Percentiles rank a stretch among this genome's conserved stretches.
Conservation (phyloP, 2,329 filamentous ascomycete species). For the Alternaria alternata region DNA sequence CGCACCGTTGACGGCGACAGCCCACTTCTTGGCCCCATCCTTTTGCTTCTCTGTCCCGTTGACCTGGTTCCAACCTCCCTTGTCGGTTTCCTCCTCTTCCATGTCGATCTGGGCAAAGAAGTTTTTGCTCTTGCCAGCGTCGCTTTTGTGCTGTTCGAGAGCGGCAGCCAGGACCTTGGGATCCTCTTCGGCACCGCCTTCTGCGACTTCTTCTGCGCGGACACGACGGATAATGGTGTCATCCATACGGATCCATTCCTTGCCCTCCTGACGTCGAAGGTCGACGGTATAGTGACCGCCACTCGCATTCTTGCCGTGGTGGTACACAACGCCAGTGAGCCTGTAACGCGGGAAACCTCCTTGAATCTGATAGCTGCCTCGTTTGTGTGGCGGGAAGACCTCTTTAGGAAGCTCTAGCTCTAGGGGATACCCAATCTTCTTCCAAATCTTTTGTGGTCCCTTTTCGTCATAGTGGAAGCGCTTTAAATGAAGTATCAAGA, state of each 20-base stretch:
- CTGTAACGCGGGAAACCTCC: constrained; percentile 82
- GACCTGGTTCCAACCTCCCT: constrained; percentile 85
- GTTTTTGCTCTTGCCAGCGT: constrained; percentile 66
- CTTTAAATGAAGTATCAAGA: constrained; percentile 94
- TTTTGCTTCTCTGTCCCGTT: constrained; percentile 66
- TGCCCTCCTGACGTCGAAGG: constrained; percentile 90
- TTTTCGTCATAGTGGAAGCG: constrained; percentile 94
- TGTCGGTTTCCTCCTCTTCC: constrained; percentile 71
- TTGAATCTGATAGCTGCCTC: constrained; percentile 69
- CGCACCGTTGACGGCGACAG: constrained; percentile 68
- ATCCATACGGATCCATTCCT: constrained; percentile 94
- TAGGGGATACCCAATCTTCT: constrained; percentile 93
- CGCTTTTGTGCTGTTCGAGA: constrained; percentile 72
- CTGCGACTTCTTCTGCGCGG: constrained; percentile 85
- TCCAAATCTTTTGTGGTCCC: constrained; percentile 97
- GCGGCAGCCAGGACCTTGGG: constrained; percentile 71
- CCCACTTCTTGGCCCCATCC: constrained; percentile 72
- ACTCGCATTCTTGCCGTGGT: constrained; percentile 95
- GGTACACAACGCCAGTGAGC: constrained; percentile 90
- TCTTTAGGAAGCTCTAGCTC: constrained; percentile 94
- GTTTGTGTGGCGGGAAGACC: constrained; percentile 79
- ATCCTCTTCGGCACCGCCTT: constrained; percentile 82
- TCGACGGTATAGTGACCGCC: constrained; percentile 99
- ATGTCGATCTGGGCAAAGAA: constrained; percentile 71
- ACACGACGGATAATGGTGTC: constrained; percentile 90